These are phyloP conservation scores for Paracoccidioides brasiliensis DNA, from an alignment of 2,329 filamentous ascomycete species.

Conservation along the genomic window DNA sequence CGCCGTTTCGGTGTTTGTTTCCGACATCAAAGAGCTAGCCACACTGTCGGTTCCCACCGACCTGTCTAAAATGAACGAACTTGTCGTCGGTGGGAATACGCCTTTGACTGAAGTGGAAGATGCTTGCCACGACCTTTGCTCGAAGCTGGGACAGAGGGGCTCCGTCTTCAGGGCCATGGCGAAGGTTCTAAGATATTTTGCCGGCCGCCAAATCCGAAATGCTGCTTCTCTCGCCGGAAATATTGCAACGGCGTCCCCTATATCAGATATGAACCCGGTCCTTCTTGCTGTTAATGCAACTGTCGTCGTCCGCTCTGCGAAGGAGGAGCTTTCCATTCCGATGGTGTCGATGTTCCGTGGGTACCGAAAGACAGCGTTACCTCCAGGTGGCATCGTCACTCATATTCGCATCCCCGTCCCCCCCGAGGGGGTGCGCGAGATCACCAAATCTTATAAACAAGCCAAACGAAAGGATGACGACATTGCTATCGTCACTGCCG, in stretches of 20 bases:
- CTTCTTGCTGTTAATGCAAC: slow-evolving; percentile 67
- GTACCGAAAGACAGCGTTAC: slow-evolving; percentile 63
- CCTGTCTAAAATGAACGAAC: slow-evolving; percentile 25
- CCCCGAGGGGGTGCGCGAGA: slow-evolving; percentile 51
- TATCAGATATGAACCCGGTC: slow-evolving; percentile 78
- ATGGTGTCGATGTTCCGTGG: slow-evolving; percentile 76
- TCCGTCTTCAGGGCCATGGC: slow-evolving; percentile 67
- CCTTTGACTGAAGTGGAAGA: slow-evolving; percentile 69
- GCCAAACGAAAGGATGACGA: slow-evolving; percentile 85
- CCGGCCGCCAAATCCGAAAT: slow-evolving; percentile 79
- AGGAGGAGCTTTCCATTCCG: slow-evolving; percentile 56
- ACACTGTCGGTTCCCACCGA: slow-evolving; percentile 60
- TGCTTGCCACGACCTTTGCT: slow-evolving; percentile 56
- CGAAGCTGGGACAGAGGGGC: slow-evolving; percentile 54
- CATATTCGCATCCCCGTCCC: slow-evolving; percentile 64
- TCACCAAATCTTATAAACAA: slow-evolving; percentile 75
- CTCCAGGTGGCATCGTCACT: slow-evolving; percentile 61
- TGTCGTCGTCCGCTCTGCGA: slow-evolving; percentile 56
- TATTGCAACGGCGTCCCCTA: slow-evolving; percentile 72
- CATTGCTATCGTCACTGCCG: slow-evolving; percentile 79
- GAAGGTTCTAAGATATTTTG: slow-evolving; percentile 79
- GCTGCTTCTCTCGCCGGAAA: slow-evolving; percentile 81
- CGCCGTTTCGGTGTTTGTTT: slow-evolving; percentile 69
- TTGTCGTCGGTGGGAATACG: slow-evolving; percentile 76
- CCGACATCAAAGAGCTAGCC: slow-evolving; percentile 69